These are phyloP conservation scores for Rhizopogon vesiculosus DNA, from an alignment of 768 basidiomycete genomes.

Conservation along the genomic window DNA sequence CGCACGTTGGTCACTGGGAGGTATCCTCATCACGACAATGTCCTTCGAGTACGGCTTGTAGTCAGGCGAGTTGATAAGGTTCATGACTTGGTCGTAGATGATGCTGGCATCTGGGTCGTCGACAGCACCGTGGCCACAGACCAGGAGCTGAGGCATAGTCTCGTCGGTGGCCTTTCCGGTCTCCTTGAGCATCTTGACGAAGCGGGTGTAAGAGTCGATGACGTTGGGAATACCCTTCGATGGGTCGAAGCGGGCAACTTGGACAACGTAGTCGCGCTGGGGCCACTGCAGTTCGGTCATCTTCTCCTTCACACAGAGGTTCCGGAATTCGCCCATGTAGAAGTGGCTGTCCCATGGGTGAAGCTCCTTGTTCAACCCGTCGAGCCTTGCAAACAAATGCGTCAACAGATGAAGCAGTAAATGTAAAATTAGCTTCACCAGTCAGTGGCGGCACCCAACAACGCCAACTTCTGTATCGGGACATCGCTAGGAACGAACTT, in stretches of 20 bases:
- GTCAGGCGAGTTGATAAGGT: constrained; percentile 46
- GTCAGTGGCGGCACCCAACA: constrained; percentile 83
- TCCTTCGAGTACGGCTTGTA: constrained; percentile 54
- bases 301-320: constrained; percentile 71
- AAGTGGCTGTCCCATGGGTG: constrained; percentile 75
- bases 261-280: constrained; percentile 78
- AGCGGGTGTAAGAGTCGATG: constrained; percentile 82
- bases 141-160: constrained; percentile 66
- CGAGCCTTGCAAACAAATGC: constrained; percentile 49
- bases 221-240: constrained; percentile 79
- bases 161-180: constrained; percentile 38
- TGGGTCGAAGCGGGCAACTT: constrained; percentile 94
- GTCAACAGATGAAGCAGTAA: constrained; percentile 1
- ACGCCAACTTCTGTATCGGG: constrained; percentile 59
- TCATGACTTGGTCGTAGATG: constrained; percentile 78
- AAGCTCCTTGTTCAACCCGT: constrained; percentile 92
- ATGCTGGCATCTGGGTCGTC: constrained; percentile 95
- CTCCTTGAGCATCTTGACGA: constrained; percentile 60
- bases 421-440: constrained; percentile 41
- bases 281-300: constrained; percentile 81
- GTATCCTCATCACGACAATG: constrained; percentile 74
- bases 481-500: constrained; percentile 92
- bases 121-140: constrained; percentile 90
- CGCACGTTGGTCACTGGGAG: constrained; percentile 81
- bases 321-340: constrained; percentile 88